Evolutionary conservation across 345 rosid species (phyloP), one percentile per base, ranked within the genome.

Genomic region (Heritiera littoralis): DNA sequence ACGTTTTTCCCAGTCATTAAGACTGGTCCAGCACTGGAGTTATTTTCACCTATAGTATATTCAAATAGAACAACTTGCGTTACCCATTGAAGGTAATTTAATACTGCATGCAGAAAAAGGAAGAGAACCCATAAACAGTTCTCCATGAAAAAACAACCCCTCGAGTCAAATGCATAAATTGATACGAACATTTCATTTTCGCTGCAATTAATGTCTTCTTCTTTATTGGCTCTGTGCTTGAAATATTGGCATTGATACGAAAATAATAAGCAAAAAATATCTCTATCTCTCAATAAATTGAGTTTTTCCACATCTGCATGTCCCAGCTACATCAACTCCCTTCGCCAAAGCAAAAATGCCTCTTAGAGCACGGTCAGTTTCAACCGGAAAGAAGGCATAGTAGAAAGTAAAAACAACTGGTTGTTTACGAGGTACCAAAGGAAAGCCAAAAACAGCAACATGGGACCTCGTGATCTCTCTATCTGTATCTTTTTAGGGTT

Each of bases 401-500:
- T 54, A 54, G 28, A 23, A 23, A 23, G 28, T 23, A 23, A 54
- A 55, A 51, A 60, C 66, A 59, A 66, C 28, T 59, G 60, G 14
- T 51, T 69, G 83, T 15, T 72, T 66, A 49, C 28, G 54, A 38
- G 60, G 30, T 55, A 20, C 17, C 73, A 35, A 56, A 18, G 3
- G 41, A 38, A 38, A 38, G 41, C 41, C 41, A 32, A 45, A 28
- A 35, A 59, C 0, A 40, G 15, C 32, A 51, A 75, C 81, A 85
- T 80, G 81, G 85, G 88, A 68, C 68, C 83, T 88, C 84, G 83
- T 80, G 85, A 86, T 83, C 78, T 78, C 58, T 77, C 56, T 82
- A 56, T 82, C 84, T 69, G 12, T 55, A 77, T 76, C 84, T 80
- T 68, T 78, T 70, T 49, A 55, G 72, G 86, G 83, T 18, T 69